Evolutionary conservation across 345 rosid species (phyloP), one percentile per base, ranked within the genome.

Genomic region (Balakata baccata): DNA sequence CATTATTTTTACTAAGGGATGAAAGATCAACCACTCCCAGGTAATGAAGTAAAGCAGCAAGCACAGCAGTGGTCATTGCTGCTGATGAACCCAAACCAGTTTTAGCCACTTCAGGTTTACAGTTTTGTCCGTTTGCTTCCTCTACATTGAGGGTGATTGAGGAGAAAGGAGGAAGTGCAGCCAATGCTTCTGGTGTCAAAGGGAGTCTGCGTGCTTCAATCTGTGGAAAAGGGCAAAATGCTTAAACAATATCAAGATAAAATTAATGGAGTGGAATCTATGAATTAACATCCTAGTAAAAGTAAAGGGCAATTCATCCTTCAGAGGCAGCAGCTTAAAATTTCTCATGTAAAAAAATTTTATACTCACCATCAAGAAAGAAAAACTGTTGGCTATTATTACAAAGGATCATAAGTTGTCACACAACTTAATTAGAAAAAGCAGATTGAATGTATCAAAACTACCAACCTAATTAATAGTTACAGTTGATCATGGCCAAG

Each of bases 51-150:
- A 95, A 81, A 66, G 96, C 89, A 83, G 98, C 94, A 75, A 89
- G 94, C 37, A 90, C 93, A 39, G 99, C 99, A 68, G 97, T 85
- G 56, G 98, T 92, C 99, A 92, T 92, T 62, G 99, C 98, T 74
- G 99, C 99, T 63, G 97, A 95, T 72, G 99, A 95, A 66, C 99
- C 99, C 79, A 95, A 83, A 54, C 99, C 99, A 76, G 99, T 95
- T 85, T 95, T 92, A 63, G 99, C 98, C 77, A 95, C 97, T 85
- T 95, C 99, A 69, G 98, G 97, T 83, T 86, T 95, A 84, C 85
- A 84, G 66, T 79, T 86, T 79, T 74, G 86, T 64, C 88, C 92
- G 71, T 74, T 83, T 78, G 86, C 80, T 57, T 87, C 90, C 71
- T 77, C 89, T 38, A 87, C 82, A 59, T 95, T 95, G 82, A 92